Conservation (phyloP, 2,329 filamentous ascomycete species). For the Xylariaceae sp. region DNA sequence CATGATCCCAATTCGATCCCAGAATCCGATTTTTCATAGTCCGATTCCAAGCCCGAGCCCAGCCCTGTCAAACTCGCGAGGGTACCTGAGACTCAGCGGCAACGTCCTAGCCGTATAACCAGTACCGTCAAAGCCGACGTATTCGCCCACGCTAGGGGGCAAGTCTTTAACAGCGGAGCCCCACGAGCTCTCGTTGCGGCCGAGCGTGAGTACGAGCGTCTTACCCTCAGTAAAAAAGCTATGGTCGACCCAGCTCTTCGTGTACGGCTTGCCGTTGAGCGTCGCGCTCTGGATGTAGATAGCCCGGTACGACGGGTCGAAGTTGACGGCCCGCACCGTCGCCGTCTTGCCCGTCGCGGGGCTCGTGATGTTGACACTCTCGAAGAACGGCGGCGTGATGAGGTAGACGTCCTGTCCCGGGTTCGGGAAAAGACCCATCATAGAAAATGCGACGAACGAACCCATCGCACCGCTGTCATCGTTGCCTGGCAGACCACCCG, state of each 20-base stretch:
- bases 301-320: slow-evolving; percentile 51
- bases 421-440: slow-evolving; percentile 67
- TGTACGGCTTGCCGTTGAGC: slow-evolving; percentile 54
- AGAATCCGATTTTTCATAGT: neutral
- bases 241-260: slow-evolving; percentile 62
- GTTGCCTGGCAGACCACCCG: slow-evolving; percentile 61
- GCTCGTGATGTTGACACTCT: slow-evolving; percentile 52
- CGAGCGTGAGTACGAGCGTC: slow-evolving; percentile 57
- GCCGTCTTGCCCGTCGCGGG: slow-evolving; percentile 55
- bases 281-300: slow-evolving; percentile 63
- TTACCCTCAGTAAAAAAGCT: slow-evolving; percentile 62
- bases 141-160: slow-evolving; percentile 51
- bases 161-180: slow-evolving; percentile 54
- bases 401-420: slow-evolving; percentile 65
- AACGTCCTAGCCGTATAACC: neutral
- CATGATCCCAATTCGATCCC: neutral
- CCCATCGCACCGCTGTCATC: slow-evolving; percentile 69
- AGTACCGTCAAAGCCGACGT: slow-evolving; percentile 29
- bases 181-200: slow-evolving; percentile 57
- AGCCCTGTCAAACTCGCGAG: slow-evolving; percentile 1
- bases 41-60: slow-evolving; percentile 6
- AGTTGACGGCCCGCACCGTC: slow-evolving; percentile 54
- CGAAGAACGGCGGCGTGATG: slow-evolving; percentile 64
- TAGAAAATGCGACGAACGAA: slow-evolving; percentile 57
- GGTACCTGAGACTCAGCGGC: slow-evolving; percentile 5